Evolutionary conservation across 2,329 filamentous ascomycete genomes (phyloP).

Genomic region (Tolypocladium sp.): DNA sequence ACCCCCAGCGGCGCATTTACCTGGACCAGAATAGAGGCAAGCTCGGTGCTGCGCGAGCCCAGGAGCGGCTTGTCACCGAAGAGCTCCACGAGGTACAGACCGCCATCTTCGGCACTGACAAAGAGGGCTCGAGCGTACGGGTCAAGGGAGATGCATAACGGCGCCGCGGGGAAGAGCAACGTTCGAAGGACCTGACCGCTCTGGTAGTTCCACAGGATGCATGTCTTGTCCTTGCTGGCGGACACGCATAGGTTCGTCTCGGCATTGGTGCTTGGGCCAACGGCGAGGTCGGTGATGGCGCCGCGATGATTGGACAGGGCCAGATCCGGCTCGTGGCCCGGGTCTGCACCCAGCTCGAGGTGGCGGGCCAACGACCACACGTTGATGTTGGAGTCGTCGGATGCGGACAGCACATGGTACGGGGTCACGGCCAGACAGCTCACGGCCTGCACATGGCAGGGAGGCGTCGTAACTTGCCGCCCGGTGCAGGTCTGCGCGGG

Average conservation of each 20-base stretch:
- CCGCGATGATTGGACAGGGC: conserved; percentile 72
- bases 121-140: conserved; percentile 78
- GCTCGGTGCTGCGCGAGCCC: conserved; percentile 38
- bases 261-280: conserved; percentile 56
- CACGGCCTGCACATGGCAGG: conserved; percentile 72
- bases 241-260: conserved; percentile 78
- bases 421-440: conserved; percentile 66
- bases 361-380: conserved; percentile 80
- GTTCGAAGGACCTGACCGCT: conserved; percentile 71
- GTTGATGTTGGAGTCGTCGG: conserved; percentile 80
- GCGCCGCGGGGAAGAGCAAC: conserved; percentile 65
- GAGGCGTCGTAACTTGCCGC: conserved; percentile 64
- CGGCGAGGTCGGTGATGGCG: conserved; percentile 55
- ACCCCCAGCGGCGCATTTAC: conserved; percentile 44
- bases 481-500: conserved; percentile 58
- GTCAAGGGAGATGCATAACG: conserved; percentile 67
- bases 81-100: conserved; percentile 71
- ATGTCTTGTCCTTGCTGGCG: conserved; percentile 75
- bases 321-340: conserved; percentile 59
- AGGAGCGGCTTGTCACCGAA: conserved; percentile 47
- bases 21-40: conserved; percentile 49
- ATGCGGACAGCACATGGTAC: conserved; percentile 67
- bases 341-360: conserved; percentile 47
- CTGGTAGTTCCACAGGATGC: conserved; percentile 87
- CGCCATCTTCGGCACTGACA: conserved; percentile 70